Evolutionary conservation across 2,329 filamentous ascomycete species (phyloP).

Genomic region (Penicillium sp.): DNA sequence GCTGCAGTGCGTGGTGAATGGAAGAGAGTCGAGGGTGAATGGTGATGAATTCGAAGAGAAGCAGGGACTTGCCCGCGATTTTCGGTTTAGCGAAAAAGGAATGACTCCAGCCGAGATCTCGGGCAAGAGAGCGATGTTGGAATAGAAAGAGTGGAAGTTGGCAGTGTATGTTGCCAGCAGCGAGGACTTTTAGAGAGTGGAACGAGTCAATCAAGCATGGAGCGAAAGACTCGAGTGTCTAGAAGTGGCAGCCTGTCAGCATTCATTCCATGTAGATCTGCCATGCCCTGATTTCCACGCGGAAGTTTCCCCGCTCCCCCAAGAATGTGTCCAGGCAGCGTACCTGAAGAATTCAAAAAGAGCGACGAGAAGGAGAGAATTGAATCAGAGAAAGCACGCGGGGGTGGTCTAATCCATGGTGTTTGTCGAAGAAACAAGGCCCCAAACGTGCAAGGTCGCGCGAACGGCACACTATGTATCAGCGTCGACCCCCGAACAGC

Average conservation of each 20-base stretch:
- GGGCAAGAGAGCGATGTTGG: neutral
- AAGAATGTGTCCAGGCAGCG: constrained; percentile 5
- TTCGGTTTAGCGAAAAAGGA: constrained; percentile 7
- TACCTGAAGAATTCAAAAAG: constrained; percentile 18
- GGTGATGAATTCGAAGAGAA: constrained; percentile 4
- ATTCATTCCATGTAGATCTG: constrained; percentile 1
- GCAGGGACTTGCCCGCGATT: constrained; percentile 19
- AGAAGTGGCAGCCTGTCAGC: constrained; percentile 1
- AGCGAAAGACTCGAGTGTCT: constrained; percentile 9
- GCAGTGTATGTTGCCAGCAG: constrained; percentile 6
- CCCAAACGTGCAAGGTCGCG: constrained; percentile 1
- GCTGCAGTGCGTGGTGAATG: constrained; percentile 11
- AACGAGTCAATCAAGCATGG: constrained; percentile 11
- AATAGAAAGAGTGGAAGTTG: constrained; percentile 9
- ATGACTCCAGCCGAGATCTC: constrained; percentile 1
- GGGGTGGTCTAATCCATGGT: constrained; percentile 22
- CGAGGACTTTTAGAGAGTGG: constrained; percentile 14
- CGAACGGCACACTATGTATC: constrained; percentile 8
- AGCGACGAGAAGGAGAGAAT: constrained; percentile 13
- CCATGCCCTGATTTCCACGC: neutral
- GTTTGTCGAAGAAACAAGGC: constrained; percentile 10
- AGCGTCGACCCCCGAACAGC: constrained; percentile 8
- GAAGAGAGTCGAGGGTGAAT: neutral
- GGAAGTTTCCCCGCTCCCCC: neutral
- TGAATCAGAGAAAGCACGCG: neutral